A percentile compares a stretch with the other conserved stretches of the same genome.
phyloP scores from a whole-genome alignment of 345 rosid species.

The Brassica incana region DNA sequence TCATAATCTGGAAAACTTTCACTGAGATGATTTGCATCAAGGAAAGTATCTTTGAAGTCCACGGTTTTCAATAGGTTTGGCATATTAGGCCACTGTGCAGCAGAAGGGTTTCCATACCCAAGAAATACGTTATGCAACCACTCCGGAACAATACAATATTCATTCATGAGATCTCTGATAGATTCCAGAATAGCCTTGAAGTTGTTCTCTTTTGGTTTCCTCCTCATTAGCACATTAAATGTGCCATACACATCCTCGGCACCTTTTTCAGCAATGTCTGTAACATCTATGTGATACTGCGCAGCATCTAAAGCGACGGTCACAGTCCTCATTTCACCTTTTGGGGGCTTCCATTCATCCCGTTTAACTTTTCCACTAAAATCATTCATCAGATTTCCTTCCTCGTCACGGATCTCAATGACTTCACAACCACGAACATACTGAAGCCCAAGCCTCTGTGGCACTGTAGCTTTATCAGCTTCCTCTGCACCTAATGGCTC shows the following conservation, averaged over 20 bases:
- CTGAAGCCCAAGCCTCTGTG: constrained; percentile 92
- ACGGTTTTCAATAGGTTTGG: constrained; percentile 84
- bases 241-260: constrained; percentile 90
- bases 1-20: constrained; percentile 73
- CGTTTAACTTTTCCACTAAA: constrained; percentile 87
- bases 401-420: constrained; percentile 89
- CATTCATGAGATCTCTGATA: constrained; percentile 99
- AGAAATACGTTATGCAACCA: constrained; percentile 95
- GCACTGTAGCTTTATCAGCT: constrained; percentile 87
- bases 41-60: constrained; percentile 95
- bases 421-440: constrained; percentile 95
- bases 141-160: constrained; percentile 95
- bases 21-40: constrained; percentile 73
- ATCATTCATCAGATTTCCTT: constrained; percentile 95
- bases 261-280: constrained; percentile 89
- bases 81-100: constrained; percentile 99
- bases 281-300: constrained; percentile 95
- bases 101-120: constrained; percentile 98
- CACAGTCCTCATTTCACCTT: constrained; percentile 92
- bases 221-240: constrained; percentile 90
- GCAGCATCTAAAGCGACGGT: constrained; percentile 95
- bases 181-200: constrained; percentile 98
- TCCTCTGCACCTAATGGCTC: constrained; percentile 97
- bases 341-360: constrained; percentile 99
- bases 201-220: constrained; percentile 98